Percentiles rank a stretch among this genome's conserved stretches.
Conservation (phyloP, 2,329 filamentous ascomycete genomes). For the Parastagonospora avenae region DNA sequence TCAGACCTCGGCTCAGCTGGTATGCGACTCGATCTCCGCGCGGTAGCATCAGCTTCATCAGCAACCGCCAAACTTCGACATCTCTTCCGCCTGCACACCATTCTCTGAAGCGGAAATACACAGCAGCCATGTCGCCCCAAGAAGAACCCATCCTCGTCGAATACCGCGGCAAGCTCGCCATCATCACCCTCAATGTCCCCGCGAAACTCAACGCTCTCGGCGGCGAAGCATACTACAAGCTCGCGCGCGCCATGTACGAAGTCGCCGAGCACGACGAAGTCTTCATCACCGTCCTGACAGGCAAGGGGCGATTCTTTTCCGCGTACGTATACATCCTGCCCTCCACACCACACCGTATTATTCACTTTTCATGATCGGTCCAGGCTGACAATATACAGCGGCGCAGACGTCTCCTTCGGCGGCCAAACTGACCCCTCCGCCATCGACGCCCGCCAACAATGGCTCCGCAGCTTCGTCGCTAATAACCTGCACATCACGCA, state of each 20-base stretch:
- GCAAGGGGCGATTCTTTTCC: constrained; percentile 81
- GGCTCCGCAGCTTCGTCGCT: constrained; percentile 74
- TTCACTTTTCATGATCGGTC: background rate
- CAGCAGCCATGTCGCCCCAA: background rate
- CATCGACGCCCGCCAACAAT: constrained; percentile 57
- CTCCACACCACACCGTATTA: background rate
- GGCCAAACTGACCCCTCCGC: constrained; percentile 44
- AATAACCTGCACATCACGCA: constrained; percentile 90
- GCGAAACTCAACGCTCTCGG: constrained; percentile 86
- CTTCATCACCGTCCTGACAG: constrained; percentile 82
- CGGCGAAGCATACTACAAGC: constrained; percentile 74
- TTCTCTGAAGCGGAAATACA: background rate
- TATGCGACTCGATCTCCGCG: background rate
- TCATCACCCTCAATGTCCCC: constrained; percentile 84
- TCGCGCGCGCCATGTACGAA: constrained; percentile 75
- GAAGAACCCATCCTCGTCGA: constrained; percentile 62
- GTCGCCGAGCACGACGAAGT: constrained; percentile 80
- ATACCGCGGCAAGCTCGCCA: constrained; percentile 72
- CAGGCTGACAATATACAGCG: too few species aligned
- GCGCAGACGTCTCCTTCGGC: constrained; percentile 74
- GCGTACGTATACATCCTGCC: constrained; percentile 63
- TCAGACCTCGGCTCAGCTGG: constrained; percentile 1
- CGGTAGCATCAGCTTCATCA: background rate
- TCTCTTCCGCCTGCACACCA: background rate
- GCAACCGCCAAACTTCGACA: background rate